Evolutionary conservation across 306 rosid genomes (phyloP).

Genomic region (Prunus fruticosa): DNA sequence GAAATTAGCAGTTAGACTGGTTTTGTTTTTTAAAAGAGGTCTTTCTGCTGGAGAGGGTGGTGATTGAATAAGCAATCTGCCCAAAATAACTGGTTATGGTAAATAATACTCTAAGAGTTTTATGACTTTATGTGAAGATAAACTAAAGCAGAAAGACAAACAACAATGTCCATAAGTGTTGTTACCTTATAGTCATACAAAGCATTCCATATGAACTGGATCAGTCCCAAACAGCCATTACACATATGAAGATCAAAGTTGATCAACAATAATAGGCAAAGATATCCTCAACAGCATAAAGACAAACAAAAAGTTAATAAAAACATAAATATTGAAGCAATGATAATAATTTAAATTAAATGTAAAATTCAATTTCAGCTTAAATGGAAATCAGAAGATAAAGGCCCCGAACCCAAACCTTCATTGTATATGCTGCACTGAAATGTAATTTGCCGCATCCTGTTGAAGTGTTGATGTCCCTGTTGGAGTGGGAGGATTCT

Average conservation of each 20-base stretch:
- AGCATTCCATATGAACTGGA: background rate
- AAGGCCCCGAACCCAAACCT: constrained; percentile 47
- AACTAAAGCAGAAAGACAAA: background rate
- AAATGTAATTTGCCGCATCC: constrained; percentile 83
- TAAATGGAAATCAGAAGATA: constrained; percentile 5
- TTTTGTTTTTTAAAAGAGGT: background rate
- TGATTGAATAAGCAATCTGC: background rate
- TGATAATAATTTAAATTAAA: background rate
- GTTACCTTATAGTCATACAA: background rate
- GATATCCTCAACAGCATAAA: background rate
- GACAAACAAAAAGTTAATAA: background rate
- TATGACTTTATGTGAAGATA: background rate
- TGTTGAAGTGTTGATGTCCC: constrained; percentile 99
- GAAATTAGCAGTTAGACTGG: too few species aligned
- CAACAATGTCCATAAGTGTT: background rate
- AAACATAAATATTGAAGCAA: background rate
- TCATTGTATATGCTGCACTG: constrained; percentile 72
- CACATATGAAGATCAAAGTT: background rate
- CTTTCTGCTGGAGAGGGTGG: background rate
- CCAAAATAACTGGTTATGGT: background rate
- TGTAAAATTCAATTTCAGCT: background rate
- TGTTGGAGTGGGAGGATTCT: constrained; percentile 95
- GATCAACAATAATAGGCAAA: background rate
- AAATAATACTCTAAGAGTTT: too few species aligned
- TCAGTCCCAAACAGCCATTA: background rate